Percentiles rank a stretch among this genome's conserved stretches.
phyloP scores from a whole-genome alignment of 1,139 yeast genomes.

The Entelexis sorbosivorans region DNA sequence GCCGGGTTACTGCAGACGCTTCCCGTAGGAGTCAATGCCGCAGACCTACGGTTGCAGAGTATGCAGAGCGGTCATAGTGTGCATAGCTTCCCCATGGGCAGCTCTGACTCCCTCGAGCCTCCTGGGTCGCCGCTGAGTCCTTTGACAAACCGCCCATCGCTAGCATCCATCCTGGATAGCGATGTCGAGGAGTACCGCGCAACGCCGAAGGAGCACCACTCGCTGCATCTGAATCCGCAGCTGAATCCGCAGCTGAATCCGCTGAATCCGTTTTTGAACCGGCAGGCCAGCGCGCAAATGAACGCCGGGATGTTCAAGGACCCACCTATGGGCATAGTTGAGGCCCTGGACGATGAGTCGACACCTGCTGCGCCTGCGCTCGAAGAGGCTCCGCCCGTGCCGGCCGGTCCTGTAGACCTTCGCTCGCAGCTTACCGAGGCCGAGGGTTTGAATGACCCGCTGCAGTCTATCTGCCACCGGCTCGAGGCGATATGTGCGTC shows the following conservation, averaged over 20 bases:
- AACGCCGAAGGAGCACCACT: not conserved
- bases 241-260: constrained; percentile 1
- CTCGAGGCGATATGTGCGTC: constrained; percentile 18
- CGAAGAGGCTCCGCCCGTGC: not conserved
- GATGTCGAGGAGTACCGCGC: not conserved
- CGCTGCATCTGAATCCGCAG: not conserved
- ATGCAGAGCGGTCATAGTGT: not conserved
- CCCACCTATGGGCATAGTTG: not conserved
- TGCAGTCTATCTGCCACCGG: constrained; percentile 14
- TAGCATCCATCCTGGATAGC: not conserved
- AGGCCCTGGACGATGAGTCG: not conserved
- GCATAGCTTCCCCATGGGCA: not conserved
- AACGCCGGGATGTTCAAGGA: not conserved
- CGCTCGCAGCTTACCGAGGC: not conserved
- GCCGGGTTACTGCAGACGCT: not conserved
- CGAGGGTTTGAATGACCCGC: constrained; percentile 2
- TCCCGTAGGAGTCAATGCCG: not conserved
- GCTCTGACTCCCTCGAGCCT: not conserved
- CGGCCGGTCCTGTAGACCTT: not conserved
- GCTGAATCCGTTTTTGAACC: not conserved
- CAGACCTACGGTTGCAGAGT: not conserved
- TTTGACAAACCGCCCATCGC: constrained; percentile 1
- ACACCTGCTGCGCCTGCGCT: not conserved
- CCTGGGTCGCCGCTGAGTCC: constrained; percentile 4
- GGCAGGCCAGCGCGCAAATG: not conserved